These are phyloP conservation scores for Hydnomerulius pinastri DNA, from an alignment of 768 basidiomycete species.

Conservation along the genomic window DNA sequence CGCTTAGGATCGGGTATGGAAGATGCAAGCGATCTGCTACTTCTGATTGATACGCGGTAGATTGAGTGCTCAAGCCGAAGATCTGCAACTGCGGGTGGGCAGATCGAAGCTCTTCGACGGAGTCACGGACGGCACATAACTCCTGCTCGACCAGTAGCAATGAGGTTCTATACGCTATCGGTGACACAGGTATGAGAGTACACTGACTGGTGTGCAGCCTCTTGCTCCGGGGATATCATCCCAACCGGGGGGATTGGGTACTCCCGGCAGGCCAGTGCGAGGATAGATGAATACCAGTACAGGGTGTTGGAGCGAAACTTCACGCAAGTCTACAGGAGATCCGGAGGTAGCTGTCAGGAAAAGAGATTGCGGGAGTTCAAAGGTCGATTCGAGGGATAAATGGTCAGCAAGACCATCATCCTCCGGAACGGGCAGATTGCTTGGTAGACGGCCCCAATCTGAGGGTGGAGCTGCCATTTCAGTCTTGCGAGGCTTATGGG, in stretches of 20 bases:
- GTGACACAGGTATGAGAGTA: not conserved
- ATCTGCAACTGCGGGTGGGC: slow-evolving; percentile 3
- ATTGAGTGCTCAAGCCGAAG: slow-evolving; percentile 25
- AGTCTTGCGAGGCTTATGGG: not conserved
- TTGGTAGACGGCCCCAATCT: slow-evolving; percentile 17
- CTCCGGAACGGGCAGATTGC: slow-evolving; percentile 8
- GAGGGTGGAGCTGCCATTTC: not conserved
- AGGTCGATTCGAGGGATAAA: not conserved
- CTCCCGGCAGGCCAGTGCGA: slow-evolving; percentile 16
- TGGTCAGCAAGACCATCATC: slow-evolving; percentile 19
- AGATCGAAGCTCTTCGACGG: slow-evolving; percentile 3
- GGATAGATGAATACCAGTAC: slow-evolving; percentile 29
- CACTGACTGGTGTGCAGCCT: slow-evolving; percentile 24
- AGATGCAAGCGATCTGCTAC: slow-evolving; percentile 14
- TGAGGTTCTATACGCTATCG: too few species aligned
- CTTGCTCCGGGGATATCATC: slow-evolving; percentile 26
- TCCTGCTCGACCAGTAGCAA: too few species aligned
- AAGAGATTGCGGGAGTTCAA: slow-evolving; percentile 5
- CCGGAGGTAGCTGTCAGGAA: slow-evolving; percentile 8
- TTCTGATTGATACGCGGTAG: slow-evolving; percentile 17
- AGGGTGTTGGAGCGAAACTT: slow-evolving; percentile 14
- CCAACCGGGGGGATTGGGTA: slow-evolving; percentile 16
- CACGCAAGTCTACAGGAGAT: slow-evolving; percentile 9
- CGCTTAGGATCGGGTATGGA: slow-evolving; percentile 24
- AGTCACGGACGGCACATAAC: slow-evolving; percentile 18